Evolutionary conservation across 805 yeast genomes (phyloP).

Genomic region (Ogataea populi-albae): DNA sequence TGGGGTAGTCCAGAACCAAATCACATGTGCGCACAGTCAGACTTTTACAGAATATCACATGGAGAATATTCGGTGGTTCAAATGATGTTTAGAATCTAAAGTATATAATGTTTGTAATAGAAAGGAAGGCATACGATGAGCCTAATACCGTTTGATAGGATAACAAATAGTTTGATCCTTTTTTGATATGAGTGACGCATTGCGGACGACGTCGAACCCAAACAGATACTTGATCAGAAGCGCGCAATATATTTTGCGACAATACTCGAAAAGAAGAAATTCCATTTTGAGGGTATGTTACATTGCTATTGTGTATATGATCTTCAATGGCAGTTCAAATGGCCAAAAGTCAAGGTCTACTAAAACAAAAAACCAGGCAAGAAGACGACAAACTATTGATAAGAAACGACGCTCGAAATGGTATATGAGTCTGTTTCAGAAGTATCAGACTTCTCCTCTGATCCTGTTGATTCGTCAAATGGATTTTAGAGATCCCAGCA

Average conservation of each 20-base stretch:
- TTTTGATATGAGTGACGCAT: too few relatives aligned
- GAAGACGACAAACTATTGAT: conserved; percentile 2
- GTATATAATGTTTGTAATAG: too few relatives aligned
- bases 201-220: background rate
- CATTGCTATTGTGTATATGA: conserved; percentile 22
- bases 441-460: conserved; percentile 18
- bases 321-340: conserved; percentile 27
- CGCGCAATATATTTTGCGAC: conserved; percentile 12
- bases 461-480: conserved; percentile 17
- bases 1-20: conserved; percentile 1
- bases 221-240: conserved; percentile 13
- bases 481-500: conserved; percentile 9
- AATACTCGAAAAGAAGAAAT: conserved; percentile 23
- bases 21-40: too few relatives aligned
- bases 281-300: conserved; percentile 24
- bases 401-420: conserved; percentile 1
- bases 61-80: too few relatives aligned
- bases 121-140: too few relatives aligned
- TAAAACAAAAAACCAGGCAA: background rate
- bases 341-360: background rate
- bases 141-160: too few relatives aligned
- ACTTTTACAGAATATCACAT: too few relatives aligned
- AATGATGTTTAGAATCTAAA: too few relatives aligned
- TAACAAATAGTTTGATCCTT: too few relatives aligned
- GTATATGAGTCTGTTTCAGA: conserved; percentile 1